Evolutionary conservation across 805 yeast species (phyloP).

Genomic region (Starmerella powellii): DNA sequence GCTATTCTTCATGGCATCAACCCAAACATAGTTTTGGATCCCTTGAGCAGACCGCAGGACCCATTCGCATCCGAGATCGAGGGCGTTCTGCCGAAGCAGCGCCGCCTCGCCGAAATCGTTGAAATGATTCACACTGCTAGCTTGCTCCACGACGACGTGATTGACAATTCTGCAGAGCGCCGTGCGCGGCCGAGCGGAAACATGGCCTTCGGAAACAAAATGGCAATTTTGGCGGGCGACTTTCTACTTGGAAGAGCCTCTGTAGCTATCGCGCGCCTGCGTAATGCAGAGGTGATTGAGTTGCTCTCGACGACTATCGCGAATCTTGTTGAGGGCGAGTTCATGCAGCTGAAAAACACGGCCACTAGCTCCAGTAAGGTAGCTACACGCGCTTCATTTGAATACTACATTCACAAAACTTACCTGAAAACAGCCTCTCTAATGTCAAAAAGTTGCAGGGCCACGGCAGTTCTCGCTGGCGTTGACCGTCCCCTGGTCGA

Average conservation of each 20-base stretch:
- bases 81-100: constrained; percentile 87
- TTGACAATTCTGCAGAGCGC: constrained; percentile 74
- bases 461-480: constrained; percentile 87
- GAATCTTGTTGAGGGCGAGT: constrained; percentile 94
- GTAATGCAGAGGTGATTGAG: constrained; percentile 97
- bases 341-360: constrained; percentile 94
- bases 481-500: constrained; percentile 66
- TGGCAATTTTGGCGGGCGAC: constrained; percentile 97
- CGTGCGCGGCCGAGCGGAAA: constrained; percentile 88
- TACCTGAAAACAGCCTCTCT: constrained; percentile 89
- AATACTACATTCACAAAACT: constrained; percentile 88
- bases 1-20: constrained; percentile 78
- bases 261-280: constrained; percentile 79
- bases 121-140: constrained; percentile 98
- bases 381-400: constrained; percentile 60
- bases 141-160: constrained; percentile 89
- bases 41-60: constrained; percentile 69
- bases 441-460: constrained; percentile 85
- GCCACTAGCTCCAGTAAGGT: constrained; percentile 40
- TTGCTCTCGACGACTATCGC: constrained; percentile 92
- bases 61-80: constrained; percentile 50
- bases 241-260: constrained; percentile 92
- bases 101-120: constrained; percentile 91
- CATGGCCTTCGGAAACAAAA: constrained; percentile 86
- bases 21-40: constrained; percentile 68